Percentiles rank a stretch among this genome's conserved stretches.
These are phyloP conservation scores for Boehmeria nivea DNA, from an alignment of 306 rosid genomes.

Conservation along the genomic window DNA sequence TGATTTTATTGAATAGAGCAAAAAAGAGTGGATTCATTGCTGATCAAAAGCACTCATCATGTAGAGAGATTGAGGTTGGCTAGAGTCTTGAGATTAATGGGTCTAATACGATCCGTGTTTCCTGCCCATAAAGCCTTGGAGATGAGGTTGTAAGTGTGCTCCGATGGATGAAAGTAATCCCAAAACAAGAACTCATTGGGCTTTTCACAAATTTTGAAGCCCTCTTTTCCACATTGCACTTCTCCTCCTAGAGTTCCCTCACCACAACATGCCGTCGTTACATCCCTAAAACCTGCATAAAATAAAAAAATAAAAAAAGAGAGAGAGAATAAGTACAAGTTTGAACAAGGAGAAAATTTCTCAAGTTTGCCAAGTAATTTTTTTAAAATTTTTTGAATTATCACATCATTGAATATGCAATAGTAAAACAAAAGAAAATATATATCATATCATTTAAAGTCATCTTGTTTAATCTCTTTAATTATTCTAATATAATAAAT, in stretches of 20 bases:
- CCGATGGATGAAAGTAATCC: constrained; percentile 38
- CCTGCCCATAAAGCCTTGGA: constrained; percentile 35
- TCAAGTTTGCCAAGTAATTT: too few species aligned
- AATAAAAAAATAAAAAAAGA: neutral
- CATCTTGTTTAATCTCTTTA: too few species aligned
- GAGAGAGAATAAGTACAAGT: too few species aligned
- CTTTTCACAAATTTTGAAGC: constrained; percentile 17
- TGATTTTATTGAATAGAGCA: too few species aligned
- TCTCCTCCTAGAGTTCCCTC: constrained; percentile 26
- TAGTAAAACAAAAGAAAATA: neutral
- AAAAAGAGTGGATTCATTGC: too few species aligned
- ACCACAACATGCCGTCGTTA: constrained; percentile 34
- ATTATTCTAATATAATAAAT: too few species aligned
- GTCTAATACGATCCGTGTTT: constrained; percentile 11
- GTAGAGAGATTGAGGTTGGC: constrained; percentile 6
- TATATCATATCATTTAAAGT: too few species aligned
- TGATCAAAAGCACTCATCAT: neutral
- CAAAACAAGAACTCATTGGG: constrained; percentile 32
- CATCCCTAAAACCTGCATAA: constrained; percentile 27
- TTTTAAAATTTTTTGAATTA: neutral
- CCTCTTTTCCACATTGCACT: constrained; percentile 30
- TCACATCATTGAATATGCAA: neutral
- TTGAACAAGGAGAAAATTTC: too few species aligned
- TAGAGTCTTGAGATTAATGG: constrained; percentile 25
- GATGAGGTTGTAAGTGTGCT: constrained; percentile 29